Base-by-base conservation (phyloP, 2,329 filamentous ascomycete genomes). In the Pestalotiopsis sp. region DNA sequence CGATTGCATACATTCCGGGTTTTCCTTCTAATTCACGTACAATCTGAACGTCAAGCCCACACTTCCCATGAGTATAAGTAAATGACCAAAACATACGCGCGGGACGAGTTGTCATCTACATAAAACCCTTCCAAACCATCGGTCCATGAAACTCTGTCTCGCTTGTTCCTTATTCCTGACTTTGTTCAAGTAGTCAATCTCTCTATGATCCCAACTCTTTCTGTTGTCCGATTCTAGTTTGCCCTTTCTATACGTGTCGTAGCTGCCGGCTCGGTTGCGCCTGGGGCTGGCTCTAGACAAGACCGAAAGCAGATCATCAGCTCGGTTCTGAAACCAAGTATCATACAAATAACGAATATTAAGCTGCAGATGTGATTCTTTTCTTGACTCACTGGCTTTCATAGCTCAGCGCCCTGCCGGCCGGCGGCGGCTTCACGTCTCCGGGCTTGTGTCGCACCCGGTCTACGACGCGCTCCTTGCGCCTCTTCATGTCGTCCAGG, bases 241-340 rank as follows among this genome's bases (percentile, higher is more conserved):
- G 4, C 61, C 61, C 61, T 64, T 64, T 20, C 61, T 64, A 64
- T 64, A 64, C 20, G 17, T 64, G 25, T 64, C 61, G 39, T 64
- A 64, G 20, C 61, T 64, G 23, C 61, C 61, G 38, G 61, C 61
- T 64, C 61, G 39, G 6, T 45, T 45, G 14, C 61, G 36, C 13
- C 20, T 23, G n/a, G 20, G 36, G 23, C 38, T 45, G 20, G 11
- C 20, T 49, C 61, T 64, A n/a, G 2, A 52, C 17, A 17, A 23
- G 31, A 36, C 7, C 31, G 31, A 36, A 36, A 36, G 31, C 6
- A 36, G 7, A 36, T 36, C 31, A 52, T 52, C 45, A n/a, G 20
- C 45, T 52, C 17, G 20, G 31, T 9, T 36, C 31, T 36, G 31
- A 36, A 9, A 36, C 31, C 31, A 36, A 25, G 25, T 25, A 25